Evolutionary conservation across 1,139 yeast genomes (phyloP), one percentile per base, ranked within the genome.

Genomic region (Maudiozyma humilis): DNA sequence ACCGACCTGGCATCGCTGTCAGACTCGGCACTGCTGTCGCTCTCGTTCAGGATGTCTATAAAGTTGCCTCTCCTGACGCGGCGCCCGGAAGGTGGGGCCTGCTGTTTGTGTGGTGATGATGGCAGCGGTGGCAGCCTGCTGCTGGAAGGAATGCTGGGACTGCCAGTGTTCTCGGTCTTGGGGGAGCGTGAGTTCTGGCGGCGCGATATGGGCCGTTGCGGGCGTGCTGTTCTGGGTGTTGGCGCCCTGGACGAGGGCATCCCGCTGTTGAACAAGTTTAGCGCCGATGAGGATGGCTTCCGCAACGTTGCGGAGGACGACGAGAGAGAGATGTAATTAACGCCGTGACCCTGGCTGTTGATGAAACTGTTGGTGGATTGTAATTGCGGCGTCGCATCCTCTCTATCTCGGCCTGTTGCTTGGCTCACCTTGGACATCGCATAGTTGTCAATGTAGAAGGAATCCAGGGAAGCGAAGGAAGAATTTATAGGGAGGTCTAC

Each of bases 381-480:
- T 59, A 16, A 49, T 44, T 15, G 41, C 41, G 30, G 40, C 6
- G 20, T 49, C 8, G 51, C 15, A 15, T 19, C 29, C 13, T n/a
- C 15, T 3, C 18, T 25, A 19, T 33, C 40, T n/a, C n/a, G n/a
- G 27, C 27, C 27, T 3, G 31, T 29, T 12, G 40, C 43, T 20
- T 42, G 42, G n/a, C 54, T 55, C 45, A 55, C 44, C 39, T 52
- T 59, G 25, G 56, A 49, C 53, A 57, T 49, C 0, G 69, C 71
- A 50, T 56, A 66, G 40, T 63, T 65, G 42, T 81, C 86, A 53
- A 82, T 83, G 57, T 81, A 80, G 45, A 77, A 72, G 54, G 88
- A 80, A 57, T 83, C 88, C 57, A 83, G 66, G 0, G 89, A 82
- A 1, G 91, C 91, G 68, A 81, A 82, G 51, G 88, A 81, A 41